phyloP scores from a whole-genome alignment of 371 early-diverging fungal genomes.

The Mucor irregularis region DNA sequence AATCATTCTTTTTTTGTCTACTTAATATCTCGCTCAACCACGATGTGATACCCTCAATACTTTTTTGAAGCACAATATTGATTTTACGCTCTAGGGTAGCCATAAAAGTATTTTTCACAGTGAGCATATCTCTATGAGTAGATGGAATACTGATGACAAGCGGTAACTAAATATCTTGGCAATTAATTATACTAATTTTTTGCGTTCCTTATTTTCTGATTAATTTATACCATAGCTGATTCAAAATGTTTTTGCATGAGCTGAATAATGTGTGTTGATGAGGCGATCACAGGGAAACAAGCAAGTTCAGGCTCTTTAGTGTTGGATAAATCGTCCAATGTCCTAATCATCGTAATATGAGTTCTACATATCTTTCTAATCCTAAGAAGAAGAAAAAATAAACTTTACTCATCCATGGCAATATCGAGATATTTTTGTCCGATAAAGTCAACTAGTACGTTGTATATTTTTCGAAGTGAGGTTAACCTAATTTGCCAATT shows the following conservation, averaged over 20 bases:
- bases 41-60: constrained; percentile 57
- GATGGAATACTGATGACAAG: constrained; percentile 76
- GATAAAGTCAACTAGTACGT: constrained; percentile 70
- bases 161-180: constrained; percentile 57
- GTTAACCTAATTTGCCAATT: constrained; percentile 16
- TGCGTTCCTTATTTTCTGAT: background rate
- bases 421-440: constrained; percentile 81
- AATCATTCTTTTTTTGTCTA: constrained; percentile 73
- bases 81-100: constrained; percentile 74
- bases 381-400: too few relatives aligned
- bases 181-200: background rate
- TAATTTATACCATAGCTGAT: constrained; percentile 66
- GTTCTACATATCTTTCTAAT: too few relatives aligned
- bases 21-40: constrained; percentile 66
- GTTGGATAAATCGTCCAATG: constrained; percentile 73
- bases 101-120: constrained; percentile 86
- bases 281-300: constrained; percentile 68
- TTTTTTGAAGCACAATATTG: constrained; percentile 78
- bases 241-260: constrained; percentile 92
- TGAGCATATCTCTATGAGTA: constrained; percentile 81
- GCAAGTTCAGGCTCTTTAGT: constrained; percentile 71
- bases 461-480: constrained; percentile 60
- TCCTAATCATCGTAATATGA: too few relatives aligned
- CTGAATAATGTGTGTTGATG: constrained; percentile 74
- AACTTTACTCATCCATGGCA: constrained; percentile 81